Evolutionary conservation across 2,329 filamentous ascomycete species (phyloP).

Genomic region (Colletotrichum graminicola): DNA sequence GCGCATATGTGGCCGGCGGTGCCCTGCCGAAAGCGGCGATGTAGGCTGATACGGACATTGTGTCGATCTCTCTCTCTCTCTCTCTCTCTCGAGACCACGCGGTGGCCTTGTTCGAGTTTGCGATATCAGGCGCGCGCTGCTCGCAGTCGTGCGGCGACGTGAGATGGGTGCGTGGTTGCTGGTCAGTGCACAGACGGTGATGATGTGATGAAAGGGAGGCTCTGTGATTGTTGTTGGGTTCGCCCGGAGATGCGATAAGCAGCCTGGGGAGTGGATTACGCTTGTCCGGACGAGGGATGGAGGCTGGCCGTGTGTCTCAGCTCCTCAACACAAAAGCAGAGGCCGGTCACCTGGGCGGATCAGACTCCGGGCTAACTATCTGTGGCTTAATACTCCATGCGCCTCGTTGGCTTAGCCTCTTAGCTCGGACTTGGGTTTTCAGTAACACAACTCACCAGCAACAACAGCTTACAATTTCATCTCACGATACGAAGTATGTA

Average conservation of each 20-base stretch:
- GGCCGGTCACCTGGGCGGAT: neutral
- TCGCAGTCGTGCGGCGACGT: slow-evolving; percentile 10
- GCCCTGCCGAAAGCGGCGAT: slow-evolving; percentile 14
- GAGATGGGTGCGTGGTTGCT: slow-evolving; percentile 8
- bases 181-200: slow-evolving; percentile 18
- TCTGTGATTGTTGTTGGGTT: slow-evolving; percentile 13
- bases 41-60: slow-evolving; percentile 19
- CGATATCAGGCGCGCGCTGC: neutral
- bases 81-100: neutral
- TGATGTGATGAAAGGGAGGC: slow-evolving; percentile 17
- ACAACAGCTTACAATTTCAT: neutral
- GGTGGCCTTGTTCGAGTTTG: neutral
- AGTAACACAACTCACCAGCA: neutral
- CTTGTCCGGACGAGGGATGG: slow-evolving; percentile 16
- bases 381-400: neutral
- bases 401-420: neutral
- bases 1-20: slow-evolving; percentile 6
- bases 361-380: slow-evolving; percentile 3
- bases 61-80: too few species aligned
- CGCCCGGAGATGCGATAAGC: neutral
- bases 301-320: slow-evolving; percentile 7
- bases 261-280: neutral
- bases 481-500: neutral
- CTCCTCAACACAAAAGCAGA: neutral
- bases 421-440: neutral